Percentiles rank a stretch among this genome's conserved stretches.
phyloP scores from a whole-genome alignment of 345 rosid species.

The Rhodomyrtus tomentosa region DNA sequence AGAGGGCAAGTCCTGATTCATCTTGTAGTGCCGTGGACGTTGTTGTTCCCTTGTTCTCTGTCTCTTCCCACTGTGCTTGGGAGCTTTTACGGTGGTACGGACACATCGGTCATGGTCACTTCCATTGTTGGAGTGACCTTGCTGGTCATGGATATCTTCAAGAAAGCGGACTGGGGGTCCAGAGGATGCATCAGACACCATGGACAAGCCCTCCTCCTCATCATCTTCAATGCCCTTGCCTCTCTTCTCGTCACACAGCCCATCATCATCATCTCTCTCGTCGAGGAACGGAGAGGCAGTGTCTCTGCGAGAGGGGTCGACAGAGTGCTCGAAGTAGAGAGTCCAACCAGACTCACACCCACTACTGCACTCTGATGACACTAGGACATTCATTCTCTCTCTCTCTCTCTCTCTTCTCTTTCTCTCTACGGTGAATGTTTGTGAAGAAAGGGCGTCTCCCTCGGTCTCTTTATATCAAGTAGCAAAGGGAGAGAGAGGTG shows the following conservation, averaged over 20 bases:
- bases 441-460: background rate
- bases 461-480: background rate
- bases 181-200: constrained; percentile 99
- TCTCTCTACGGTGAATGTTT: background rate
- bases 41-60: constrained; percentile 25
- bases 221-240: constrained; percentile 21
- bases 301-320: constrained; percentile 13
- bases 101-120: constrained; percentile 3
- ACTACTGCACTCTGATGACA: constrained; percentile 53
- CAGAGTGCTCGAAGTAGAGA: constrained; percentile 72
- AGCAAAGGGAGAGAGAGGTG: background rate
- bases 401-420: background rate
- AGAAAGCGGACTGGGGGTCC: constrained; percentile 59
- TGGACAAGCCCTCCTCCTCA: constrained; percentile 75
- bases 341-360: constrained; percentile 99
- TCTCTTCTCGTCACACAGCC: background rate
- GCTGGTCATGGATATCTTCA: constrained; percentile 18
- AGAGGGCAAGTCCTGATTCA: constrained; percentile 20
- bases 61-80: constrained; percentile 12
- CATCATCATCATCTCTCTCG: background rate
- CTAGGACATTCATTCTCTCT: constrained; percentile 23
- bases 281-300: constrained; percentile 4
- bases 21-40: constrained; percentile 8
- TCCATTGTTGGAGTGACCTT: constrained; percentile 8
- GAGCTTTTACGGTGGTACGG: constrained; percentile 3